phyloP scores from a whole-genome alignment of 352 stramenopile genomes.

The Globisporangium camurandrum region DNA sequence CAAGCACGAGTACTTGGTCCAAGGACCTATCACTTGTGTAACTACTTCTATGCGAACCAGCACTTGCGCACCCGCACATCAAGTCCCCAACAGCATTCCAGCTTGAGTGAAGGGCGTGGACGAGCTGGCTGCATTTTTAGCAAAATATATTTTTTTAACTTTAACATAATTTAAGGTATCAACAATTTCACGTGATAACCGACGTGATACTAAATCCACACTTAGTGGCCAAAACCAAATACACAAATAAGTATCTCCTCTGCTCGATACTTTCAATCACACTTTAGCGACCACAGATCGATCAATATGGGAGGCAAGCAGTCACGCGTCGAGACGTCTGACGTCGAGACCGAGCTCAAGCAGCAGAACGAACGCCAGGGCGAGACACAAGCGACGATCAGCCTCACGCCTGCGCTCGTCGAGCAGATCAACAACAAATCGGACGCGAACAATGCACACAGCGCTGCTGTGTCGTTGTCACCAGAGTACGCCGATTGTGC shows the following conservation, averaged over 20 bases:
- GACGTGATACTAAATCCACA: too few species aligned
- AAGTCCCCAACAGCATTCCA: too few species aligned
- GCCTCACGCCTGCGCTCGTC: conserved; percentile 58
- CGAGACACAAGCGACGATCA: conserved; percentile 47
- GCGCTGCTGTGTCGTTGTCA: conserved; percentile 20
- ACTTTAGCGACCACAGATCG: background rate
- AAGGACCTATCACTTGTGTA: too few species aligned
- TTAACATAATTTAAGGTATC: too few species aligned
- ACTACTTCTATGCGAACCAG: too few species aligned
- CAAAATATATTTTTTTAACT: too few species aligned
- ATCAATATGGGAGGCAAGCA: conserved; percentile 66
- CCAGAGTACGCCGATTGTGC: conserved; percentile 29
- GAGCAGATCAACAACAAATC: conserved; percentile 59
- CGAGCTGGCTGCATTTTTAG: too few species aligned
- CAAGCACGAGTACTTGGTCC: too few species aligned
- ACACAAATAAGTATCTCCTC: background rate
- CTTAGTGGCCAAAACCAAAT: background rate
- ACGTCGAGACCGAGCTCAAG: conserved; percentile 44
- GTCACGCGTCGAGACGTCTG: conserved; percentile 61
- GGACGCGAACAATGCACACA: conserved; percentile 12
- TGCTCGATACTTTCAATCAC: background rate
- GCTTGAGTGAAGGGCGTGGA: too few species aligned
- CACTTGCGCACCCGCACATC: too few species aligned
- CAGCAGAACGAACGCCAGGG: conserved; percentile 33
- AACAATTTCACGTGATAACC: too few species aligned